Percentiles rank a stretch among this genome's conserved stretches.
phyloP scores from a whole-genome alignment of 768 basidiomycete species.

The Nevesoporus exiguus region DNA sequence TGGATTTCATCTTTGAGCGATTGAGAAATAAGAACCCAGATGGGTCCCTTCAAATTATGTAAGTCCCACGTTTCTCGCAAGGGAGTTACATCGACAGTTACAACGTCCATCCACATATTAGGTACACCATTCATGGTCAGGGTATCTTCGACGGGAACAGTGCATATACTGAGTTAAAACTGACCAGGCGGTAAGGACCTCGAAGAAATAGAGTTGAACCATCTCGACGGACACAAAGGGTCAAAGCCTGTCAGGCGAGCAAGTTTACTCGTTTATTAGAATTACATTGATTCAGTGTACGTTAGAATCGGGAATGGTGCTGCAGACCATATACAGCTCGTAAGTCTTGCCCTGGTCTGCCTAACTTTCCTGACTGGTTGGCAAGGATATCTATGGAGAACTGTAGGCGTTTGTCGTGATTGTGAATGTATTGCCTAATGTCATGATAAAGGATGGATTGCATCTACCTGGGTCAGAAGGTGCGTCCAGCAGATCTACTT shows the following conservation, averaged over 20 bases:
- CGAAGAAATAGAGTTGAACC: constrained; percentile 77
- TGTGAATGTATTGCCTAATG: background rate
- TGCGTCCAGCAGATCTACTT: constrained; percentile 25
- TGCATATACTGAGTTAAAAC: background rate
- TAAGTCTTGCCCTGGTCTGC: constrained; percentile 29
- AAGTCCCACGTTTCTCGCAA: background rate
- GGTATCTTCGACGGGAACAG: background rate
- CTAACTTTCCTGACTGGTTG: background rate
- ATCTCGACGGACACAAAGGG: constrained; percentile 86
- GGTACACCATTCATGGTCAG: constrained; percentile 86
- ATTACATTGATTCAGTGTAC: background rate
- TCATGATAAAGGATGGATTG: constrained; percentile 71
- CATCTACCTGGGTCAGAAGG: constrained; percentile 95
- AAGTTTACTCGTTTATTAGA: background rate
- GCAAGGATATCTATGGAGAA: constrained; percentile 94
- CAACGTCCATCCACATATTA: constrained; percentile 6
- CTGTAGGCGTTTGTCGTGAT: constrained; percentile 41
- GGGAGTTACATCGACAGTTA: background rate
- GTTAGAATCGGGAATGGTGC: constrained; percentile 90
- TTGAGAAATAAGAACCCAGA: constrained; percentile 82
- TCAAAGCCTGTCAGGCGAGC: constrained; percentile 71
- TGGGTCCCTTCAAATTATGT: constrained; percentile 94
- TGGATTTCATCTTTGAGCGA: constrained; percentile 88
- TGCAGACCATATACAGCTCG: constrained; percentile 88
- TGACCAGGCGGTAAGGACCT: constrained; percentile 66